Evolutionary conservation across 2,329 filamentous ascomycete genomes (phyloP), one percentile per base, ranked within the genome.

Genomic region (Alternaria sp.): DNA sequence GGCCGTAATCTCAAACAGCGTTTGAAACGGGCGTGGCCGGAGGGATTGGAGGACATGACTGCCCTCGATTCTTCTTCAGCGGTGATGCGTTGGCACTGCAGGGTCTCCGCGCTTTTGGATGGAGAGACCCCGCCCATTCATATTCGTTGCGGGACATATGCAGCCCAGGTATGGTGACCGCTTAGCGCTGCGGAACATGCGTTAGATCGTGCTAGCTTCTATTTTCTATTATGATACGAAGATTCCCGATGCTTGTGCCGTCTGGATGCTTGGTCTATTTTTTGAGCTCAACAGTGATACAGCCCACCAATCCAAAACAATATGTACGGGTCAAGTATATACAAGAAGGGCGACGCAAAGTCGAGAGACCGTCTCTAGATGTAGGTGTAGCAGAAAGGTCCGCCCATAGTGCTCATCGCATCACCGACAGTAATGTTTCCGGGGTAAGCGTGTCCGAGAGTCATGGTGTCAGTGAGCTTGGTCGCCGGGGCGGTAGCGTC

Each of bases 351-450:
- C 26, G 31, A 49, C 41, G 5, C 9, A 36, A 2, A 10, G 24
- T 36, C 9, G 14, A 31, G 28, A 10, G n/a, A 5, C 8, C 40
- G 17, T 26, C 26, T 60, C 51, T 65, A 74, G 39, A 74, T 60
- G 61, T 82, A 82, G 4, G 79, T 73, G 60, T 82, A 82, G 65
- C 80, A 82, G 61, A 82, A 81, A n/a, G 77, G 78, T 2, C 80
- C 80, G n/a, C 60, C 76, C 28, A 78, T 75, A 0, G 80, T 81
- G 44, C 74, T 80, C 74, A 82, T 77, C 11, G 80, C 61, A 45
- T 80, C 76, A 6, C 64, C 67, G 61, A 82, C 74, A 7, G 69
- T 74, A 17, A 79, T 70, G 6, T 68, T 62, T 8, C 65, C 62
- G 1, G 71, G 72, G 45, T 74, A 73, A 8, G 68, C 69, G 5